These are phyloP conservation scores for Nepenthes gracilis DNA, from an alignment of 148 eudicot genomes.

Conservation along the genomic window DNA sequence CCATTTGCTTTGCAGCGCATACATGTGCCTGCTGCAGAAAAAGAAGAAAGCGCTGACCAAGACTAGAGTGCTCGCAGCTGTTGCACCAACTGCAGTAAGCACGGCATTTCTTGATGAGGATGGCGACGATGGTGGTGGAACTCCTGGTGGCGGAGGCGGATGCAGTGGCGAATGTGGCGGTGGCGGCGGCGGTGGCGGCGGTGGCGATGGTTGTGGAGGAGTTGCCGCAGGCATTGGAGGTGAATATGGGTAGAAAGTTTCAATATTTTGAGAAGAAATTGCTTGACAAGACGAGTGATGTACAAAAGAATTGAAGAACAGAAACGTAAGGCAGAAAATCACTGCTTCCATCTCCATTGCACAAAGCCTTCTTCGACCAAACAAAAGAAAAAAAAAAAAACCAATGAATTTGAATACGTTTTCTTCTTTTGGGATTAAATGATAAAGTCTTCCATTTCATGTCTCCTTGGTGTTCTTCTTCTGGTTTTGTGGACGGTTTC, in stretches of 20 bases:
- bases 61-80: slow-evolving; percentile 50
- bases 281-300: slow-evolving; percentile 26
- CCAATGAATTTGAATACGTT: not conserved
- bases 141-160: not conserved
- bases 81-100: slow-evolving; percentile 48
- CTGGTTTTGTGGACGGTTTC: slow-evolving; percentile 9
- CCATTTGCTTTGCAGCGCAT: not conserved
- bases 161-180: slow-evolving; percentile 7
- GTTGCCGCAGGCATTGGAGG: slow-evolving; percentile 12
- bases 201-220: slow-evolving; percentile 7
- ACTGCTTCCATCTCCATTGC: not conserved
- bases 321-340: slow-evolving; percentile 12
- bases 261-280: slow-evolving; percentile 39
- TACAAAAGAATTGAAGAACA: slow-evolving; percentile 17
- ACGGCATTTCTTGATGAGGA: slow-evolving; percentile 31
- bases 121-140: not conserved
- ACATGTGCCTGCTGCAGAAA: slow-evolving; percentile 16
- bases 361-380: not conserved
- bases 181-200: slow-evolving; percentile 3
- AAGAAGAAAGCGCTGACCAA: slow-evolving; percentile 47
- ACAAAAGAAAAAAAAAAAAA: not conserved
- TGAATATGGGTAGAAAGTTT: slow-evolving; percentile 34
- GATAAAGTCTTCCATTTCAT: not conserved
- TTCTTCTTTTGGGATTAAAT: too few relatives aligned
- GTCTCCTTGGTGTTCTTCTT: not conserved